A percentile compares a stretch with the other conserved stretches of the same genome.
These are phyloP conservation scores for Pilatotrama ljubarskyi DNA, from an alignment of 768 basidiomycete genomes.

Conservation along the genomic window DNA sequence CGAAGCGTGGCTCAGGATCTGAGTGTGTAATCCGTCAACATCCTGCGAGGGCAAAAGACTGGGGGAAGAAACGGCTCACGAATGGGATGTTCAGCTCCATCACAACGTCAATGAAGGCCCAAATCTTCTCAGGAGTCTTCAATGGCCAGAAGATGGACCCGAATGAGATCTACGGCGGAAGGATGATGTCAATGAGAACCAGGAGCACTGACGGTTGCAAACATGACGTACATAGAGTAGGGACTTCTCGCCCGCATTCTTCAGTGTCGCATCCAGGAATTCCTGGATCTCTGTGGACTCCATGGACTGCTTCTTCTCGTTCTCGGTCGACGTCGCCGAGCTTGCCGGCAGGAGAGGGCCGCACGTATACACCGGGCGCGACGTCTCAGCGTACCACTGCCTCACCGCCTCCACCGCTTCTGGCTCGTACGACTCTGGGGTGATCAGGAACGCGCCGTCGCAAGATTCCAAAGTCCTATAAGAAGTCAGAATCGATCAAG, in stretches of 20 bases:
- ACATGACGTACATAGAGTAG: constrained; percentile 23
- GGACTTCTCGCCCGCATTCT: constrained; percentile 21
- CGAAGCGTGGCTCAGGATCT: constrained; percentile 21
- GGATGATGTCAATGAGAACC: not conserved
- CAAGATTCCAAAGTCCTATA: not conserved
- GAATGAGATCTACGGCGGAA: constrained; percentile 24
- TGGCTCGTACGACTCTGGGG: constrained; percentile 21
- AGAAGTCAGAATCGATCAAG: too few relatives aligned
- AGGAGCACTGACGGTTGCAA: not conserved
- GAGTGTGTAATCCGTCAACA: too few relatives aligned
- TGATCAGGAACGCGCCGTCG: constrained; percentile 23
- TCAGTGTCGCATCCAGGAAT: constrained; percentile 19
- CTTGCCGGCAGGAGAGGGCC: constrained; percentile 20
- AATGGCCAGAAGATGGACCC: constrained; percentile 27
- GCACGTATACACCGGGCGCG: constrained; percentile 12
- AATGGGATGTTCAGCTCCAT: constrained; percentile 27
- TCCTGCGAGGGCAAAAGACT: constrained; percentile 9
- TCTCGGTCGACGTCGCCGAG: not conserved
- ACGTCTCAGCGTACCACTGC: constrained; percentile 19
- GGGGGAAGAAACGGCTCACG: constrained; percentile 13
- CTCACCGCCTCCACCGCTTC: constrained; percentile 14
- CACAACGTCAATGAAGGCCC: constrained; percentile 27
- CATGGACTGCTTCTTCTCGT: constrained; percentile 15
- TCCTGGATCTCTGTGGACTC: constrained; percentile 12
- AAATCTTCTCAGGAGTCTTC: constrained; percentile 22